Conservation (phyloP, 2,329 filamentous ascomycete genomes). For the Diaporthe australafricana region DNA sequence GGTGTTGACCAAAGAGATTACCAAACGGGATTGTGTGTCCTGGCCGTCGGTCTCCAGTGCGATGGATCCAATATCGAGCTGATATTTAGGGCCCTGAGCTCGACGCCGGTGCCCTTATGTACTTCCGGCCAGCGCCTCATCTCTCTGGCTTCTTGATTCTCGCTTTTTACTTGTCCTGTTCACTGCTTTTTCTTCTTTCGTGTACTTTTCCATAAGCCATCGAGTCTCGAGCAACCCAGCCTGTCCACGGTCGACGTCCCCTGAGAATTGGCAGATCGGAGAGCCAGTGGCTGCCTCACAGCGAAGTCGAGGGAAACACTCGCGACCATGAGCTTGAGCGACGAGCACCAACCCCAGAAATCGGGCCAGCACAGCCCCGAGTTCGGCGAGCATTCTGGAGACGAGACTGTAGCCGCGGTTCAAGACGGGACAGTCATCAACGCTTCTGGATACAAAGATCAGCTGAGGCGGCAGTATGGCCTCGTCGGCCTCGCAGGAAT, state of each 20-base stretch:
- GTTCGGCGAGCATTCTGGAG: conserved; percentile 40
- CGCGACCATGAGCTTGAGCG: conserved; percentile 33
- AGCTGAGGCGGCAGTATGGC: conserved; percentile 72
- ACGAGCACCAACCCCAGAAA: conserved; percentile 31
- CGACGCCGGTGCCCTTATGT: not conserved
- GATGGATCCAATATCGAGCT: not conserved
- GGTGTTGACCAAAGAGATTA: not conserved
- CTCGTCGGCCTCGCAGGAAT: conserved; percentile 69
- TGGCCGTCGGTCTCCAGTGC: not conserved
- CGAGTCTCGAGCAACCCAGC: not conserved
- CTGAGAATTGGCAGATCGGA: not conserved
- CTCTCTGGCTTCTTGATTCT: not conserved
- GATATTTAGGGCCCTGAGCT: conserved; percentile 20
- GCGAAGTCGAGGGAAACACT: not conserved
- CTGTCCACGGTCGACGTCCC: not conserved
- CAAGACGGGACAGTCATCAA: conserved; percentile 63
- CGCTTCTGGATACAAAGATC: conserved; percentile 72
- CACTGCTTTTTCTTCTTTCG: not conserved
- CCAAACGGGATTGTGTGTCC: conserved; percentile 1
- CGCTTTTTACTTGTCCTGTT: not conserved
- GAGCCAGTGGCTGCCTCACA: not conserved
- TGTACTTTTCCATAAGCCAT: too few relatives aligned
- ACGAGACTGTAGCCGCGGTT: conserved; percentile 49
- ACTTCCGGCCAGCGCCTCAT: not conserved
- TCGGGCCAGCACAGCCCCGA: conserved; percentile 34